Evolutionary conservation across 2,329 filamentous ascomycete species (phyloP).

Genomic region (Alternaria brassicicola): DNA sequence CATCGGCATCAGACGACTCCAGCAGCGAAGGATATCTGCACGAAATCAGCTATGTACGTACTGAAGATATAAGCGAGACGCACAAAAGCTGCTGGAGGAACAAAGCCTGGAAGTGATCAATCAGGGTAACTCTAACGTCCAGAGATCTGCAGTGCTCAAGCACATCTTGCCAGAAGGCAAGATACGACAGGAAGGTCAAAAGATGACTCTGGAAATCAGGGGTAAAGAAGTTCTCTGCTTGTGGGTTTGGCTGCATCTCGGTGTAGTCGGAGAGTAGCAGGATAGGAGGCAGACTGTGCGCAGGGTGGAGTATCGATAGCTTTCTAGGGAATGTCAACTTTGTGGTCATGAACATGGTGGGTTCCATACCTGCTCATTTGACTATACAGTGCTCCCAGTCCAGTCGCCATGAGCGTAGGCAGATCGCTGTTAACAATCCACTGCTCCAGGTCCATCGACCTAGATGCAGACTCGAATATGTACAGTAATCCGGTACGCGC

Average conservation of each 20-base stretch:
- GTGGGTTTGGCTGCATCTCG: constrained; percentile 69
- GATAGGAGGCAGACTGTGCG: constrained; percentile 78
- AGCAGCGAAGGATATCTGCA: constrained; percentile 88
- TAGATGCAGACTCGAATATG: constrained; percentile 90
- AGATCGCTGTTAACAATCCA: constrained; percentile 98
- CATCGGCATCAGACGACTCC: constrained; percentile 96
- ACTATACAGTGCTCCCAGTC: constrained; percentile 78
- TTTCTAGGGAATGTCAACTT: constrained; percentile 60
- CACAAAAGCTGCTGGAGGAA: constrained; percentile 94
- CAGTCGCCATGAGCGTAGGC: constrained; percentile 95
- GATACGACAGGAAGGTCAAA: constrained; percentile 90
- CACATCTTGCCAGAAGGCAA: constrained; percentile 98
- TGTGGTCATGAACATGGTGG: background rate
- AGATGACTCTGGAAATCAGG: constrained; percentile 82
- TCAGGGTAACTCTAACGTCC: constrained; percentile 88
- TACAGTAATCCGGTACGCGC: constrained; percentile 92
- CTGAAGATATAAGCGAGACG: constrained; percentile 36
- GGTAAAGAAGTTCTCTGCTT: constrained; percentile 74
- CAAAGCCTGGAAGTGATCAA: constrained; percentile 96
- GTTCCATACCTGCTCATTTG: constrained; percentile 64
- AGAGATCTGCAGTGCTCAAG: constrained; percentile 91
- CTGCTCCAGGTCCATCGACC: constrained; percentile 80
- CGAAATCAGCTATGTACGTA: constrained; percentile 18
- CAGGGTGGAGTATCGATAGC: constrained; percentile 78
- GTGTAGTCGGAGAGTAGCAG: constrained; percentile 88